Evolutionary conservation across 108 stramenopile genomes (phyloP), one percentile per base, ranked within the genome.

Genomic region (Discostella stelligeroides): DNA sequence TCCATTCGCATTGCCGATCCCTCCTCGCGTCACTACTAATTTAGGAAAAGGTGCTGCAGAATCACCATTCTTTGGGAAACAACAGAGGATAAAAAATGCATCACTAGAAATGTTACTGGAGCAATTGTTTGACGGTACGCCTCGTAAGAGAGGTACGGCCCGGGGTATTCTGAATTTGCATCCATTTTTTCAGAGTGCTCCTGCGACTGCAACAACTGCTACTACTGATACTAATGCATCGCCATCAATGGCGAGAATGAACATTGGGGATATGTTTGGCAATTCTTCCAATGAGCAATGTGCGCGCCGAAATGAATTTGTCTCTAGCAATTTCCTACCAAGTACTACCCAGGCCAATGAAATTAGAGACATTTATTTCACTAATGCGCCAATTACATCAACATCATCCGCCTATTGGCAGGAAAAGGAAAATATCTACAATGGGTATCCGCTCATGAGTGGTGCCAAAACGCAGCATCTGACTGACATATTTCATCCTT

Each of bases 111-210:
- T 34, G 34, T 34, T 34, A 34, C 6, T 34, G 34, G 34, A 34
- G 34, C 34, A 18, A 34, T 25, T n/a, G 54, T 5, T 71, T 20
- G 57, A 62, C 3, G 25, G 49, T 7, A n/a, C 62, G 21, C 70
- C 70, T 11, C 51, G 60, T 15, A 71, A 71, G 25, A 61, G 70
- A n/a, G 70, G 70, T 30, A 62, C 60, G 28, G 70, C 70, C 0
- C 30, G 50, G 39, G 49, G 69, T 40, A 62, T 71, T 43, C 54
- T 71, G 42, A 60, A 42, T 27, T 24, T 62, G 50, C 70, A 71
- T 62, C 60, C 70, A 7, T 58, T 71, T 30, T 42, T 71, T 62
- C 50, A 54, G 37, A 65, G 7, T 27, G 47, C 2, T 9, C 1
- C 42, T 7, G 60, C 38, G 9, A 61, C 38, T 10, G 37, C 24